Evolutionary conservation across 2,329 filamentous ascomycete species (phyloP).

Genomic region (Penicillium olsonii): DNA sequence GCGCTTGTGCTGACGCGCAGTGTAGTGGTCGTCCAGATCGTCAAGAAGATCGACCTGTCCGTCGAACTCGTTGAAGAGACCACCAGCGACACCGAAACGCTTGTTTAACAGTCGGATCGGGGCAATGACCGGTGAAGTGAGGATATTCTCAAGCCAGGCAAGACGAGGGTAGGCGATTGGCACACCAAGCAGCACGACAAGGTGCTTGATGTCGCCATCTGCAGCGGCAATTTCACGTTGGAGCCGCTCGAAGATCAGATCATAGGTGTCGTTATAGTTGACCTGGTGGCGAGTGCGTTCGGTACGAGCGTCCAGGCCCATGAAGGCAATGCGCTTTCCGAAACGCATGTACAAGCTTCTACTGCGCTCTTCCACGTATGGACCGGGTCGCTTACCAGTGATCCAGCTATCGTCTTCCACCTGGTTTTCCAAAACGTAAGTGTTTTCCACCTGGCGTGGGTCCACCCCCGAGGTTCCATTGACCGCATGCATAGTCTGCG

Average conservation of each 20-base stretch:
- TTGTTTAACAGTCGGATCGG: slow-evolving; percentile 88
- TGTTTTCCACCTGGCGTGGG: slow-evolving; percentile 70
- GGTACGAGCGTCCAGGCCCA: slow-evolving; percentile 62
- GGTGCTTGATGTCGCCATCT: slow-evolving; percentile 61
- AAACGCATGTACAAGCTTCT: slow-evolving; percentile 65
- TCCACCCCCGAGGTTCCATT: slow-evolving; percentile 60
- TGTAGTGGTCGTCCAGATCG: slow-evolving; percentile 74
- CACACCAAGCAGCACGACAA: slow-evolving; percentile 66
- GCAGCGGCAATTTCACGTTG: slow-evolving; percentile 52
- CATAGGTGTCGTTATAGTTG: slow-evolving; percentile 73
- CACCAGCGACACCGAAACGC: slow-evolving; percentile 81
- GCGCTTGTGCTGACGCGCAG: slow-evolving; percentile 83
- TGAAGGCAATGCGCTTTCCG: slow-evolving; percentile 64
- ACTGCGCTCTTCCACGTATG: slow-evolving; percentile 64
- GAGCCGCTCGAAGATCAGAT: slow-evolving; percentile 60
- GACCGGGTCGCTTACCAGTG: slow-evolving; percentile 70
- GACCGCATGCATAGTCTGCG: slow-evolving; percentile 52
- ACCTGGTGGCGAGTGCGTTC: slow-evolving; percentile 88
- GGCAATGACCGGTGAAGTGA: slow-evolving; percentile 81
- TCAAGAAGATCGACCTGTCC: slow-evolving; percentile 68
- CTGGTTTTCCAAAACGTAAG: slow-evolving; percentile 66
- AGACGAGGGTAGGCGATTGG: slow-evolving; percentile 73
- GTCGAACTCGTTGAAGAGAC: slow-evolving; percentile 91
- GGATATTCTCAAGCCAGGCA: slow-evolving; percentile 95
- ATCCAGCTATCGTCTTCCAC: slow-evolving; percentile 73